phyloP scores from a whole-genome alignment of 139 green algal genomes.

The Tetraselmis striata region DNA sequence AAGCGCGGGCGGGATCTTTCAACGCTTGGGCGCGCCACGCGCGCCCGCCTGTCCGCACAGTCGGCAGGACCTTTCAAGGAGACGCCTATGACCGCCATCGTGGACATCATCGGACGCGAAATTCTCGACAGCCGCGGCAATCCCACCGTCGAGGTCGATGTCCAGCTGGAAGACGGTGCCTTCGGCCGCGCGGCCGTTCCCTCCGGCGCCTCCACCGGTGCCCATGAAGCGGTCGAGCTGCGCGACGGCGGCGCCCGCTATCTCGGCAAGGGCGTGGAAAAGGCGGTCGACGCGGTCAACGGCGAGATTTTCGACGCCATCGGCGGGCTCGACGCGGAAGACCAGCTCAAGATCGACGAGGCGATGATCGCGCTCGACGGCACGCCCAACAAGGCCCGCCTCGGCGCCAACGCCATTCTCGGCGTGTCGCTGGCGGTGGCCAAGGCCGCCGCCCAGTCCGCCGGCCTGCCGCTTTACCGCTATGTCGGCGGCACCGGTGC shows the following conservation, averaged over 20 bases:
- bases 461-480: slow-evolving; percentile 92
- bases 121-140: slow-evolving; percentile 97
- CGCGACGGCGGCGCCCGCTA: slow-evolving; percentile 80
- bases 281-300: slow-evolving; percentile 96
- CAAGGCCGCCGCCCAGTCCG: slow-evolving; percentile 89
- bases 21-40: no score
- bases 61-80: slow-evolving; percentile 45
- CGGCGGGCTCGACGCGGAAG: slow-evolving; percentile 78
- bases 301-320: slow-evolving; percentile 83
- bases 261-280: slow-evolving; percentile 91
- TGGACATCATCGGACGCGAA: slow-evolving; percentile 82
- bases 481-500: slow-evolving; percentile 91
- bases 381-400: slow-evolving; percentile 94
- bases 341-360: slow-evolving; percentile 87
- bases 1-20: no score
- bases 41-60: no score
- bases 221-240: slow-evolving; percentile 97
- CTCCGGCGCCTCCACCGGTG: slow-evolving; percentile 86
- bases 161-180: slow-evolving; percentile 83
- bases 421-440: slow-evolving; percentile 91
- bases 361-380: slow-evolving; percentile 94
- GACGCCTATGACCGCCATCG: slow-evolving; percentile 61
- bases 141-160: slow-evolving; percentile 87
- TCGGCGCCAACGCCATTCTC: slow-evolving; percentile 98
- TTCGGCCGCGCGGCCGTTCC: slow-evolving; percentile 83